These are phyloP conservation scores for Lasiodiplodia sp. DNA, from an alignment of 2,329 filamentous ascomycete species.

Conservation along the genomic window DNA sequence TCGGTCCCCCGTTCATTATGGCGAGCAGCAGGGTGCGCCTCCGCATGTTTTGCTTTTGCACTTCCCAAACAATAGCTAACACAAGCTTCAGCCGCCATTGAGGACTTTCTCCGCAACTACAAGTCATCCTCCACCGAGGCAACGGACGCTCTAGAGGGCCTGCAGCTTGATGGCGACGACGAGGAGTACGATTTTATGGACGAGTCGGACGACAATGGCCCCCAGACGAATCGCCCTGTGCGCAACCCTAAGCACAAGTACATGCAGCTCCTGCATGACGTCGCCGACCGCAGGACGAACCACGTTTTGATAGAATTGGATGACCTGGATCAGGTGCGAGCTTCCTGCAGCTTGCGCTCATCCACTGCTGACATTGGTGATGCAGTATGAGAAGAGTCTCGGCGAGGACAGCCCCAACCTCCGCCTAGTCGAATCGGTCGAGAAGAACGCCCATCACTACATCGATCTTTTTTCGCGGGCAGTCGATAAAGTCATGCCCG, in stretches of 20 bases:
- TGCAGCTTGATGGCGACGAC: constrained; percentile 89
- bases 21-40: constrained; percentile 77
- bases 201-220: constrained; percentile 69
- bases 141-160: constrained; percentile 80
- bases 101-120: constrained; percentile 87
- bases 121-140: constrained; percentile 78
- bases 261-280: constrained; percentile 82
- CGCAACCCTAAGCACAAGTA: constrained; percentile 78
- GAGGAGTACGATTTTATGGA: constrained; percentile 96
- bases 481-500: constrained; percentile 85
- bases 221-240: constrained; percentile 52
- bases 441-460: constrained; percentile 93
- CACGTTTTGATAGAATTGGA: constrained; percentile 89
- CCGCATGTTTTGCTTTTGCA: constrained; percentile 32
- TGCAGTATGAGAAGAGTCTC: constrained; percentile 76
- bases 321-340: constrained; percentile 75
- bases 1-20: constrained; percentile 83
- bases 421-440: constrained; percentile 82
- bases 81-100: constrained; percentile 71
- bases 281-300: constrained; percentile 79
- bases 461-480: constrained; percentile 89
- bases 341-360: not conserved
- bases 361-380: constrained; percentile 1
- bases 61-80: constrained; percentile 42
- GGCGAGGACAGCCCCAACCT: constrained; percentile 64